A percentile compares a stretch with the other conserved stretches of the same genome.
phyloP scores from a whole-genome alignment of 202 grass and related monocot genomes.

The Alloteropsis angusta region DNA sequence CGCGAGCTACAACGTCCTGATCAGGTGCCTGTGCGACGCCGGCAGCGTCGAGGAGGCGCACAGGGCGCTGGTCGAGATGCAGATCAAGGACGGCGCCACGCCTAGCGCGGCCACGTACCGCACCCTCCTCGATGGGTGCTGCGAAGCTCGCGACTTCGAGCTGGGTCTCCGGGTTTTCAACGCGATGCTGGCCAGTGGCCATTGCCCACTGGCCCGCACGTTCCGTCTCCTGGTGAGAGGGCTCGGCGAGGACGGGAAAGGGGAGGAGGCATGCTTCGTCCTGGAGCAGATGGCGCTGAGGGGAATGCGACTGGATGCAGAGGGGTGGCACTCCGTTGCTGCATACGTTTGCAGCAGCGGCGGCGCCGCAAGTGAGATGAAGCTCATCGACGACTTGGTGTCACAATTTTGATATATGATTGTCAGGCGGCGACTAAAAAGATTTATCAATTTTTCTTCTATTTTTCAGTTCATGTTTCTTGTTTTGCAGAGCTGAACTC shows the following conservation, averaged over 20 bases:
- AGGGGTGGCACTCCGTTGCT: conserved; percentile 18
- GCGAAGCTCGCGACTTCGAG: conserved; percentile 27
- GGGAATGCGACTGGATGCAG: background rate
- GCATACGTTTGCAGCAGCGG: conserved; percentile 7
- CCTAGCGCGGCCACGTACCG: conserved; percentile 51
- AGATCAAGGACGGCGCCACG: conserved; percentile 30
- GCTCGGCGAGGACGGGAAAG: conserved; percentile 34
- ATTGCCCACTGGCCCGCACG: conserved; percentile 22
- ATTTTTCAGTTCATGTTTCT: background rate
- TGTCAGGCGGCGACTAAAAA: background rate
- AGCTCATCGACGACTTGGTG: background rate
- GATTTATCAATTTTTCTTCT: background rate
- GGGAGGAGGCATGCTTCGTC: conserved; percentile 40
- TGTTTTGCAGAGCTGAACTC: background rate
- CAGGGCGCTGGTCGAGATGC: conserved; percentile 53
- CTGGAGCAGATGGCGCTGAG: conserved; percentile 53
- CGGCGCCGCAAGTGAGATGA: background rate
- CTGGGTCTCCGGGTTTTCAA: conserved; percentile 49
- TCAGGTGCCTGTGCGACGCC: conserved; percentile 42
- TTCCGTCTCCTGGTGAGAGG: conserved; percentile 37
- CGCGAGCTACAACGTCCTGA: conserved; percentile 42
- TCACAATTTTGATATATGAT: background rate
- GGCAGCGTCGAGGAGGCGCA: conserved; percentile 42
- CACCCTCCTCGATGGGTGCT: conserved; percentile 50
- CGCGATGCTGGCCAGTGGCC: conserved; percentile 45